Conservation (phyloP, 139 green algal genomes). For the Chlamydomonas asymmetrica region DNA sequence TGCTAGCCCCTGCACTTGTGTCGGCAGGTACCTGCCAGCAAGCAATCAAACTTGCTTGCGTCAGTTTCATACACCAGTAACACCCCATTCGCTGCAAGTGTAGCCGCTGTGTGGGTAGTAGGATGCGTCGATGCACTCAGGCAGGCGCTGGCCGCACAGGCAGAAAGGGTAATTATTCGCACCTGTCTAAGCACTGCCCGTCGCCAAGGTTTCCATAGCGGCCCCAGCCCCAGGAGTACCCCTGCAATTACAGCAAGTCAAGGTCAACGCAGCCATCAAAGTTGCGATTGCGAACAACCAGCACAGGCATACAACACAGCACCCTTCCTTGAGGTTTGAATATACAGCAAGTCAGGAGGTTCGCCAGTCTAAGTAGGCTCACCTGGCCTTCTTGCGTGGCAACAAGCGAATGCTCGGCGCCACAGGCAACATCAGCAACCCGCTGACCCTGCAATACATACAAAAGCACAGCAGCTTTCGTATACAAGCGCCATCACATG, state of each 20-base stretch:
- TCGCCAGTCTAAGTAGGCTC: background rate
- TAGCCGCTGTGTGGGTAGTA: no score
- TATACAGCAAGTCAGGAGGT: background rate
- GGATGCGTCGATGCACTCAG: conserved; percentile 19
- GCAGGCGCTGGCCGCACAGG: conserved; percentile 2
- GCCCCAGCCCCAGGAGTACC: conserved; percentile 84
- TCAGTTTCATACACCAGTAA: no score
- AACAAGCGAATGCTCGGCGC: conserved; percentile 78
- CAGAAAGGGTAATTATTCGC: no score
- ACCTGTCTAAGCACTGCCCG: conserved; percentile 68
- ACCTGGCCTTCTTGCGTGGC: conserved; percentile 47
- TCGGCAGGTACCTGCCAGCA: conserved; percentile 29
- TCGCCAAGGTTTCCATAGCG: conserved; percentile 88
- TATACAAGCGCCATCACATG: background rate
- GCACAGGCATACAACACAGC: background rate
- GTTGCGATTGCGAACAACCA: background rate
- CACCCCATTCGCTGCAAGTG: no score
- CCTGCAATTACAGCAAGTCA: conserved; percentile 22
- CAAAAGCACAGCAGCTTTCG: background rate
- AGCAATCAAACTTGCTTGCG: no score
- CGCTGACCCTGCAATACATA: conserved; percentile 46
- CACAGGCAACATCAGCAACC: conserved; percentile 61
- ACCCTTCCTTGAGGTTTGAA: background rate
- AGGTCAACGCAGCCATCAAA: background rate
- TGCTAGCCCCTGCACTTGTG: conserved; percentile 48